Evolutionary conservation across 2,329 filamentous ascomycete genomes (phyloP), one percentile per base, ranked within the genome.

Genomic region (Diaporthe sp.): DNA sequence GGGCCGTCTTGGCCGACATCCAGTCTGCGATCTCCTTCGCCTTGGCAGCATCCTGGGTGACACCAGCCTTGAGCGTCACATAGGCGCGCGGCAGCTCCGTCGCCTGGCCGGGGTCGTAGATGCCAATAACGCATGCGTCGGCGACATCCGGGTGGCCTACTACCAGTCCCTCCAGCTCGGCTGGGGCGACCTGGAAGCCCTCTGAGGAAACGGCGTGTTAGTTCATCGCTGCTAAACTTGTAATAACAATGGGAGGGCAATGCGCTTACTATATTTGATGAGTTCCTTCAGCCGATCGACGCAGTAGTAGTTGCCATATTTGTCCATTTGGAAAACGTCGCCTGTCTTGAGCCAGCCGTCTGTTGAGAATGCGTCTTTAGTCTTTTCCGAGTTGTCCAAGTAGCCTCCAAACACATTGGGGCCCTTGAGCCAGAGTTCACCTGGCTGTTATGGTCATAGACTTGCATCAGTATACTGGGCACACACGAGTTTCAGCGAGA

Each of bases 281-380:
- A 92, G 80, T 82, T 92, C 90, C 86, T 95, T 95, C 49, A 95
- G 88, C 9, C 95, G 93, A 81, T 98, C 96, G 1, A 96, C 98
- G 82, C 98, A 96, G 86, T 92, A 98, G 80, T 97, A 94, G 81
- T 97, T 94, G 42, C 94, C 94, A 68, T 94, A 88, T 61, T 89
- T 86, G 81, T 98, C 94, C 80, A 94, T 91, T 78, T 94, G 92
- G 5, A 95, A 94, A 37, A 98, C 92, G 80, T 98, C 96, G 2
- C 96, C 96, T 0, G 96, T 98, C 84, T 93, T 96, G 88, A 98
- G 98, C 87, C 92, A 98, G 1, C 95, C 95, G 78, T 97, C 95
- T 0, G 86, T 79, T 3, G 93, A 94, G 77, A 97, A 91, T 0
- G 93, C 92, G 61, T 94, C 92, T 3, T 86, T 87, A 3, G 94